These are phyloP conservation scores for Bryoglossum gracile DNA, from an alignment of 495 filamentous ascomycete species.

Conservation along the genomic window DNA sequence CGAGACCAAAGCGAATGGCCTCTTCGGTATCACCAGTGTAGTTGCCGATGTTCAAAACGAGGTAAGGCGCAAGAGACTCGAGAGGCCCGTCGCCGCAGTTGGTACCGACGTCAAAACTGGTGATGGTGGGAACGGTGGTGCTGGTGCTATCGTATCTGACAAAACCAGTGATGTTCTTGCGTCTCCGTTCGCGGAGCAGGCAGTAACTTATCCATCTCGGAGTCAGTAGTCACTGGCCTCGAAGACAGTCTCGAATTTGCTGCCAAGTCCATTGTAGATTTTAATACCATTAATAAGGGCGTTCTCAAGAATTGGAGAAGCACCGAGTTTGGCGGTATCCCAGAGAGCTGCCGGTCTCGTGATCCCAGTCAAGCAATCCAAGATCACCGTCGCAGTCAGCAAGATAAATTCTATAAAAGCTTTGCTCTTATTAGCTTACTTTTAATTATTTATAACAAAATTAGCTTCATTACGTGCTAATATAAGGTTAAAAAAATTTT, in stretches of 20 bases:
- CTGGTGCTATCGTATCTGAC: conserved; percentile 40
- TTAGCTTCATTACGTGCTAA: too few relatives aligned
- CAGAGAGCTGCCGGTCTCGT: conserved; percentile 33
- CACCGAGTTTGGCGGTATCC: conserved; percentile 28
- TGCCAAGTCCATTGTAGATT: conserved; percentile 38
- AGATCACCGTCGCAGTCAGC: conserved; percentile 42
- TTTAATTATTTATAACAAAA: too few relatives aligned
- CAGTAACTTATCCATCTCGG: conserved; percentile 26
- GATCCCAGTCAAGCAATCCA: conserved; percentile 43
- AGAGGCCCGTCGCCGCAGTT: conserved; percentile 29
- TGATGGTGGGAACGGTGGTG: conserved; percentile 30
- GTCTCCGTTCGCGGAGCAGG: conserved; percentile 36
- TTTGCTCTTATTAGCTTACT: too few relatives aligned
- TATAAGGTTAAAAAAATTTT: too few relatives aligned
- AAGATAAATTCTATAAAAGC: too few relatives aligned
- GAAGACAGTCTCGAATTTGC: conserved; percentile 41
- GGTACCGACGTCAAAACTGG: conserved; percentile 16
- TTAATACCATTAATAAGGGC: conserved; percentile 25
- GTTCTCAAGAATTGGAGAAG: conserved; percentile 22
- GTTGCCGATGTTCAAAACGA: conserved; percentile 28
- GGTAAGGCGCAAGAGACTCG: conserved; percentile 26
- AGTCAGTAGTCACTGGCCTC: conserved; percentile 52
- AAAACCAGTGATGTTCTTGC: conserved; percentile 48
- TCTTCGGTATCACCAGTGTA: conserved; percentile 14
- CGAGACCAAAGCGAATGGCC: conserved; percentile 17